These are phyloP conservation scores for Colletotrichum sansevieriae DNA, from an alignment of 2,329 filamentous ascomycete species.

Conservation along the genomic window DNA sequence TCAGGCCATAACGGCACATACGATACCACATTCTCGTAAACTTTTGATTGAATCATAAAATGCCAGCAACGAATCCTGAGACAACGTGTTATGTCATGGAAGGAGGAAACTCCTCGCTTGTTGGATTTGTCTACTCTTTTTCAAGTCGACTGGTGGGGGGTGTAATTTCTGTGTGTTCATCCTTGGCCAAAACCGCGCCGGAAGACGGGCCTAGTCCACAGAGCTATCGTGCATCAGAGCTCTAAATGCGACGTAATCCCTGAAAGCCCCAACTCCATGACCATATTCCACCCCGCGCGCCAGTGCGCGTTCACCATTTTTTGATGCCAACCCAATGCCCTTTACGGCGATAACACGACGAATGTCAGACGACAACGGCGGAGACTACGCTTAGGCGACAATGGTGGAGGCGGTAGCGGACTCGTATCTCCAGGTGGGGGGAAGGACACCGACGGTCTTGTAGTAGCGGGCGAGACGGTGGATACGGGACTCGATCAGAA, in stretches of 20 bases:
- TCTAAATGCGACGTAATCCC: slow-evolving; percentile 58
- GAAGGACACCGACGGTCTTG: slow-evolving; percentile 89
- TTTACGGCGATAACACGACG: slow-evolving; percentile 4
- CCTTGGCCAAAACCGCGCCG: slow-evolving; percentile 31
- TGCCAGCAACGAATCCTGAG: neutral
- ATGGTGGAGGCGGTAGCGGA: slow-evolving; percentile 94
- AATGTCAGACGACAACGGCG: slow-evolving; percentile 6
- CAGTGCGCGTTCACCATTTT: slow-evolving; percentile 41
- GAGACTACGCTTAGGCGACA: slow-evolving; percentile 77
- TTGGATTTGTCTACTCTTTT: slow-evolving; percentile 31
- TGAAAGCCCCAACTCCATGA: slow-evolving; percentile 59
- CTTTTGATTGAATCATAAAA: slow-evolving; percentile 20
- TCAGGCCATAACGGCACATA: slow-evolving; percentile 10
- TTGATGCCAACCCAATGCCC: slow-evolving; percentile 40
- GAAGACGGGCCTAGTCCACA: slow-evolving; percentile 30
- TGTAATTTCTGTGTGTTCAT: slow-evolving; percentile 31
- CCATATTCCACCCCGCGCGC: slow-evolving; percentile 51
- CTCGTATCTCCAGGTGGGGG: slow-evolving; percentile 99
- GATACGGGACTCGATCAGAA: slow-evolving; percentile 99
- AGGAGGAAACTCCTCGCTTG: slow-evolving; percentile 15
- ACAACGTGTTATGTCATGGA: slow-evolving; percentile 20
- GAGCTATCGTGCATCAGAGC: slow-evolving; percentile 54
- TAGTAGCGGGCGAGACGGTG: slow-evolving; percentile 99
- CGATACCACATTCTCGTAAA: slow-evolving; percentile 36
- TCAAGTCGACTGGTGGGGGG: slow-evolving; percentile 25